Conservation (phyloP, 768 basidiomycete species). For the Boletellus ananas region DNA sequence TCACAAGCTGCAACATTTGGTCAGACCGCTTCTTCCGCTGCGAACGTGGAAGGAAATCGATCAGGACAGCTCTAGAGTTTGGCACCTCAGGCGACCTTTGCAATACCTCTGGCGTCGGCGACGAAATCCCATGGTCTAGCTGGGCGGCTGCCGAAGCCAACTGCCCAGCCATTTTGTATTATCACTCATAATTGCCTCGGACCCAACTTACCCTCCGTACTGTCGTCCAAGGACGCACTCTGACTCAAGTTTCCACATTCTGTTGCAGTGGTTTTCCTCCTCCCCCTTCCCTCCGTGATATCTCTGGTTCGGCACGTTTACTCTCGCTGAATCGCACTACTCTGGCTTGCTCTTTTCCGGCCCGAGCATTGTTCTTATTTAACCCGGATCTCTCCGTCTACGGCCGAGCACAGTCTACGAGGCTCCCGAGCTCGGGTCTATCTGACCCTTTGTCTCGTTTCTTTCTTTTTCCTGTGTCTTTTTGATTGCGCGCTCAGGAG, state of each 20-base stretch:
- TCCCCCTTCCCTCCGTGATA: not conserved
- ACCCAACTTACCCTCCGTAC: constrained; percentile 14
- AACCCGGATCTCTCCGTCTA: constrained; percentile 21
- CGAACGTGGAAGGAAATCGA: constrained; percentile 23
- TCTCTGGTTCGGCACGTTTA: constrained; percentile 17
- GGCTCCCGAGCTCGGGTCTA: constrained; percentile 3
- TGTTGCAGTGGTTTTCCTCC: constrained; percentile 13
- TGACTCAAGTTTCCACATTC: constrained; percentile 20
- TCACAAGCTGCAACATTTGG: constrained; percentile 5
- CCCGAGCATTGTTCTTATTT: constrained; percentile 22
- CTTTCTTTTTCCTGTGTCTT: not conserved
- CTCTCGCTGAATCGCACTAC: constrained; percentile 19
- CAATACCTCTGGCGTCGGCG: constrained; percentile 20
- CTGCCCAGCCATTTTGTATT: constrained; percentile 27
- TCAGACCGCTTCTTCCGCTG: constrained; percentile 12
- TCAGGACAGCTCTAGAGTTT: constrained; percentile 10
- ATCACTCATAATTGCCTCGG: constrained; percentile 35
- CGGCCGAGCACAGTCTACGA: constrained; percentile 4
- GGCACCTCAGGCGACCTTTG: constrained; percentile 22
- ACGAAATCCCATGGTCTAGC: constrained; percentile 5
- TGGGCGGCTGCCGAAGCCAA: constrained; percentile 10
- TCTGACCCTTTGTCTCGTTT: not conserved
- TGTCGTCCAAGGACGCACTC: constrained; percentile 21
- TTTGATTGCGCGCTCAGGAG: constrained; percentile 3
- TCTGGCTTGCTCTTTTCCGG: constrained; percentile 7